Conservation (phyloP, 371 early-diverging fungal genomes). For the Mucor velutinosus region DNA sequence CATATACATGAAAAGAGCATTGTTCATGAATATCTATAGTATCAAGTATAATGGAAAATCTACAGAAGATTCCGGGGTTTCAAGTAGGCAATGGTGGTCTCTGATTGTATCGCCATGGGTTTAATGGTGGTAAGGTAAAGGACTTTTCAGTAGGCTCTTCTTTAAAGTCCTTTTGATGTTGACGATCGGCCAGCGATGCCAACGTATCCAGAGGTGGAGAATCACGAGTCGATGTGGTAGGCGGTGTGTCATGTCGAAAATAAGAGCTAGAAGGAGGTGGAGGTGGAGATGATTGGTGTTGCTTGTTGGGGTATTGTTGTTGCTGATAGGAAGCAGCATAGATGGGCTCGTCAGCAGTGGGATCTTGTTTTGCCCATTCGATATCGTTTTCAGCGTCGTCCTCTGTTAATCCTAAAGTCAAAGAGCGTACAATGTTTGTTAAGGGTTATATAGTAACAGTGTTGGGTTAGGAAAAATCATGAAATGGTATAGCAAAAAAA, state of each 20-base stretch:
- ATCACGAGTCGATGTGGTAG: background rate
- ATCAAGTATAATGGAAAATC: background rate
- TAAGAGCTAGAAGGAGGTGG: background rate
- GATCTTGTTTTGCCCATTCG: constrained; percentile 24
- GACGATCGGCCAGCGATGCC: constrained; percentile 45
- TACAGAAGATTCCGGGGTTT: background rate
- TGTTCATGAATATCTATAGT: background rate
- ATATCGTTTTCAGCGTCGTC: constrained; percentile 35
- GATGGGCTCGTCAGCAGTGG: background rate
- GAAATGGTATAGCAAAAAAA: no score
- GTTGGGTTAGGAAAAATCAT: background rate
- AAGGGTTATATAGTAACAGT: constrained; percentile 3
- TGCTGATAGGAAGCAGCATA: constrained; percentile 3
- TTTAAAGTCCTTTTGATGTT: constrained; percentile 20
- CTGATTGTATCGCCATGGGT: constrained; percentile 18
- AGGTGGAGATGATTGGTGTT: background rate
- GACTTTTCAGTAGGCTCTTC: constrained; percentile 15
- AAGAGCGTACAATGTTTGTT: constrained; percentile 26
- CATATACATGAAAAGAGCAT: background rate
- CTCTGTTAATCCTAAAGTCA: constrained; percentile 37
- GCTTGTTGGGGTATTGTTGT: background rate
- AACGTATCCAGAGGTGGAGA: constrained; percentile 35
- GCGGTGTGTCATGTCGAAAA: constrained; percentile 8
- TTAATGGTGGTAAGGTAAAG: constrained; percentile 26
- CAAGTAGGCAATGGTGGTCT: constrained; percentile 19